Evolutionary conservation across 23 red algal genomes (phyloP), one percentile per base, ranked within the genome.

Genomic region (Gracilaria domingensis): DNA sequence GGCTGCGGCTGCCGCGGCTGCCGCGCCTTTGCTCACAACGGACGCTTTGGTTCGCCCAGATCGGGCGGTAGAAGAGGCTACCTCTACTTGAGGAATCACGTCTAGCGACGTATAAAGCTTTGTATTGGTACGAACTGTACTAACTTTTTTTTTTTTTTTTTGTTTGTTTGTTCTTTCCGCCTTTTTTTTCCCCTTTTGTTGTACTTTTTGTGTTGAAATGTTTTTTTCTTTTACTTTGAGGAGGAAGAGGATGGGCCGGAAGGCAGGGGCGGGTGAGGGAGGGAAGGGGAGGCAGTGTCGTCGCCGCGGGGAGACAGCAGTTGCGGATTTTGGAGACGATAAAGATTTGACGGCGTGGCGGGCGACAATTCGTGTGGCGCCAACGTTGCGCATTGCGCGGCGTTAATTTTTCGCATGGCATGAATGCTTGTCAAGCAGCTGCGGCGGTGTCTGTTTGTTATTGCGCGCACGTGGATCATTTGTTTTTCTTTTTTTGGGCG

Each of bases 401-500:
- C 60, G 25, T 30, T 21, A 14, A 23, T 12, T 32, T 21, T 25
- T 6, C 24, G 60, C 60, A 65, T 65, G 60, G 60, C 60, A 65
- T 65, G 60, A 65, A 65, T 65, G 60, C 60, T 30, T 25, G 60
- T 25, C n/a, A 12, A 30, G 60, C 60, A 65, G 18, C 9, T 16
- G 48, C 48, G 9, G 9, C 16, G 23, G 23, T n/a, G 54, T 58
- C 23, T 58, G 4, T 58, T 58, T 18, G 18, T 58, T 23, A 12
- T 58, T 58, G 7, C 2, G 14, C 23, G 54, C 54, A 58, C 54
- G 54, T n/a, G 54, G 54, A 58, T 58, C 23, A 23, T 45, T 45
- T 45, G 42, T 70, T 70, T 70, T 70, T 70, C 25, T 70, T 70
- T 45, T 45, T 45, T 45, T 45, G 42, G 42, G 42, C 42, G 42